A percentile compares a stretch with the other conserved stretches of the same genome.
These are phyloP conservation scores for Yamadazyma nakazawae DNA, from an alignment of 805 yeast genomes.

Conservation along the genomic window DNA sequence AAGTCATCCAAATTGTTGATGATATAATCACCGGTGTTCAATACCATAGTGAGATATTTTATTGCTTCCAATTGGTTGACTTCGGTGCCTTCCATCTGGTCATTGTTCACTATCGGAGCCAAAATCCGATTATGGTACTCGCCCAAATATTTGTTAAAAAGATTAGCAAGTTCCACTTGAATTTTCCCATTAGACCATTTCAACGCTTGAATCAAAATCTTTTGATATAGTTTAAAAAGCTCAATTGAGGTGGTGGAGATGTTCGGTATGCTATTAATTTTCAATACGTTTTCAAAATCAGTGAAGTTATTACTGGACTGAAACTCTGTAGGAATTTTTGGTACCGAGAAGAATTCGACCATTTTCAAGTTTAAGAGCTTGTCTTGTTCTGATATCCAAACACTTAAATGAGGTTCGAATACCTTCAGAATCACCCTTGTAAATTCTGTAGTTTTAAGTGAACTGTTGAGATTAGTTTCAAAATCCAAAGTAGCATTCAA, in stretches of 20 bases:
- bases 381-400: constrained; percentile 89
- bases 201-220: constrained; percentile 61
- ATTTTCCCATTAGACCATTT: constrained; percentile 37
- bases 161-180: constrained; percentile 49
- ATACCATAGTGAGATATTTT: constrained; percentile 61
- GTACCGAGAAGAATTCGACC: constrained; percentile 57
- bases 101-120: constrained; percentile 33
- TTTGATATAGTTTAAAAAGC: constrained; percentile 73
- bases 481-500: constrained; percentile 79
- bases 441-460: constrained; percentile 49
- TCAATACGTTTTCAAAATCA: constrained; percentile 36
- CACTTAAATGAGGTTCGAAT: constrained; percentile 79
- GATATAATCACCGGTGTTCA: constrained; percentile 90
- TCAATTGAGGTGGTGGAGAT: constrained; percentile 88
- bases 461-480: constrained; percentile 67
- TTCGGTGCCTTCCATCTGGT: constrained; percentile 14
- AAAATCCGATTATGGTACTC: constrained; percentile 38
- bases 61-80: constrained; percentile 58
- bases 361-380: constrained; percentile 57
- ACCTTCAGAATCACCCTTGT: constrained; percentile 52
- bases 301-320: constrained; percentile 12
- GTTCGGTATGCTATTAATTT: constrained; percentile 50
- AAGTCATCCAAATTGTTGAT: constrained; percentile 74
- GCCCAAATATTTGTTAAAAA: constrained; percentile 64
- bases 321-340: constrained; percentile 48